Percentiles rank a stretch among this genome's conserved stretches.
Evolutionary conservation across 2,329 filamentous ascomycete genomes (phyloP).

Genomic region (Ophiobolus disseminans): DNA sequence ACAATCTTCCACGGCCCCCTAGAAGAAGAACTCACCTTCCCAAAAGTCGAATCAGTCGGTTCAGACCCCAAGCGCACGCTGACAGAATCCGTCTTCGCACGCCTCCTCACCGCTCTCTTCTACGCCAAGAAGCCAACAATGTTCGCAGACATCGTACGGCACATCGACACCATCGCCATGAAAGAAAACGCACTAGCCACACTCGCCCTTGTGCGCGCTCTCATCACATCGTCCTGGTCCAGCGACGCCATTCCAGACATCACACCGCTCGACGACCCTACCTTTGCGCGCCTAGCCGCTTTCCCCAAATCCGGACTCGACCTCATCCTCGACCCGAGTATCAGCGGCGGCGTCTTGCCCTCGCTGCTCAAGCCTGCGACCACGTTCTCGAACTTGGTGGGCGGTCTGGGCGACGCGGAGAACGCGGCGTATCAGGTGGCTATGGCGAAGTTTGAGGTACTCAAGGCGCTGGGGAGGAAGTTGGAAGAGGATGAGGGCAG

Average conservation of each 20-base stretch:
- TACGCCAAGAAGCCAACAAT: conserved; percentile 58
- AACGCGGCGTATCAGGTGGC: conserved; percentile 65
- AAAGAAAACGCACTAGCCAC: conserved; percentile 64
- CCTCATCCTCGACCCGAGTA: conserved; percentile 59
- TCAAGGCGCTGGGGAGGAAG: conserved; percentile 57
- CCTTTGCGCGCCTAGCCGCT: conserved; percentile 48
- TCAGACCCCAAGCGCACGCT: conserved; percentile 42
- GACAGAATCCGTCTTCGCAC: conserved; percentile 60
- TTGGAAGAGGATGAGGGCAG: conserved; percentile 50
- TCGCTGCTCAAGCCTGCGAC: conserved; percentile 65
- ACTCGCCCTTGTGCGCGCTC: conserved; percentile 58
- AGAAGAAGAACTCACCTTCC: conserved; percentile 47
- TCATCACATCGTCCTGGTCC: conserved; percentile 63
- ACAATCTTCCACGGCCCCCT: conserved; percentile 63
- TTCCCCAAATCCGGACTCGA: conserved; percentile 55
- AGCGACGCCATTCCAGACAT: conserved; percentile 51
- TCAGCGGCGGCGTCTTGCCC: conserved; percentile 60
- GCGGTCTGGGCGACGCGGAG: conserved; percentile 63
- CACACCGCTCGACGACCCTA: conserved; percentile 59
- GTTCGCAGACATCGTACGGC: conserved; percentile 60
- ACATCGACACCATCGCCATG: conserved; percentile 65
- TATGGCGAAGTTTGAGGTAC: conserved; percentile 63
- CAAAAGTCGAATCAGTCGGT: conserved; percentile 35
- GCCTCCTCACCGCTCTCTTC: conserved; percentile 63
- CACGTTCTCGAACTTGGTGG: conserved; percentile 65